A percentile compares a stretch with the other conserved stretches of the same genome.
Evolutionary conservation across 768 basidiomycete genomes (phyloP).

Genomic region (Lentinula lateritia): DNA sequence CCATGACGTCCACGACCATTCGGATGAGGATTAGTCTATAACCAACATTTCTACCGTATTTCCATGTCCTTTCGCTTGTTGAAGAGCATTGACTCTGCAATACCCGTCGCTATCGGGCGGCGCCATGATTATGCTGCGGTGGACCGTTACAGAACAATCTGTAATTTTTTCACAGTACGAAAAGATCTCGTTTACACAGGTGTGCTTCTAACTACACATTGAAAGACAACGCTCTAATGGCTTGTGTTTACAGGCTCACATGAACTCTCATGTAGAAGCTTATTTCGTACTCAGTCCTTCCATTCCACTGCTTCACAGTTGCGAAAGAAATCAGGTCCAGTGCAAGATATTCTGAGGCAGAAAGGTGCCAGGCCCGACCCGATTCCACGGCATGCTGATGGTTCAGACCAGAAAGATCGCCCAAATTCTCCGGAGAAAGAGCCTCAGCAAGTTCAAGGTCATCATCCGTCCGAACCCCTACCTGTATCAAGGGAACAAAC

Average conservation of each 20-base stretch:
- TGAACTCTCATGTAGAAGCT: not conserved
- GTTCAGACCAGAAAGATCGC: not conserved
- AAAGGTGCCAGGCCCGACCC: not conserved
- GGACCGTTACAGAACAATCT: conserved; percentile 49
- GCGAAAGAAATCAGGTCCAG: conserved; percentile 1
- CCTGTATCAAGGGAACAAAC: not conserved
- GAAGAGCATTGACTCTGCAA: not conserved
- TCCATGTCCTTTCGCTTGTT: not conserved
- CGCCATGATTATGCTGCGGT: not conserved
- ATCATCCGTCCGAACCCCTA: not conserved
- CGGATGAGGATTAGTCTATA: not conserved
- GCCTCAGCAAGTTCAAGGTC: not conserved
- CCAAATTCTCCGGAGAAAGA: not conserved
- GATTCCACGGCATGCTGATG: not conserved
- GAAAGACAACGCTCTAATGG: no score
- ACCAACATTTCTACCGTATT: not conserved
- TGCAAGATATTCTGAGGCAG: not conserved
- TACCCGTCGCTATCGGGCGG: not conserved
- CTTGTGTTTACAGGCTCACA: not conserved
- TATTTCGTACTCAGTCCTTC: not conserved
- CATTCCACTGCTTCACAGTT: conserved; percentile 5
- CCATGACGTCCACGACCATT: not conserved
- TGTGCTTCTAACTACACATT: not conserved
- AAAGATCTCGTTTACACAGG: not conserved
- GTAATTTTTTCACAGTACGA: conserved; percentile 48